Evolutionary conservation across 2,329 filamentous ascomycete genomes (phyloP), one percentile per base, ranked within the genome.

Genomic region (Hyphodiscus sp.): DNA sequence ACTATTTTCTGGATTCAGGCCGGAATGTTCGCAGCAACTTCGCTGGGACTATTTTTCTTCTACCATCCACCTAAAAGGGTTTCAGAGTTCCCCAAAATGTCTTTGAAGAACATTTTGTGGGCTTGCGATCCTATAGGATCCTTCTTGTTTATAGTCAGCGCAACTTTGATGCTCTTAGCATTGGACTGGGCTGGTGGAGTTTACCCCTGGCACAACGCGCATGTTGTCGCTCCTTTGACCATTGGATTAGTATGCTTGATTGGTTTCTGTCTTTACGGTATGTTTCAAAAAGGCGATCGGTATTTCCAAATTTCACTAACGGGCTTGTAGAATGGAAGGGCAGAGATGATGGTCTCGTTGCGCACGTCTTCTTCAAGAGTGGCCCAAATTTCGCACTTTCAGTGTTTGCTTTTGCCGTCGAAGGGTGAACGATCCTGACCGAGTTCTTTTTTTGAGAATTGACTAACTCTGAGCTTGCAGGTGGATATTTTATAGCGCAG

Each of bases 1-100:
- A 73, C 74, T 58, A 81, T 82, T 58, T 82, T 80, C 62, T 82
- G 78, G 78, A 78, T 81, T 15, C 78, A 81, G 64, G 77, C 78
- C 1, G 77, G 70, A 64, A 81, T 30, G 62, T 80, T 33, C 57
- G 72, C 23, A 73, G 76, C 63, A 74, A 79, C 69, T 71, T 71
- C 69, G 73, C 73, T 23, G 3, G 59, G 59, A 6, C 61, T 80
- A 3, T 58, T 73, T 11, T 74, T 77, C 60, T 78, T 78, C 67
- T 76, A 73, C 66, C 75, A 76, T 4, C 23, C 23, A 3, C 69
- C 71, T 2, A 72, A 72, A 57, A 65, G 62, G 44, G 38, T 49
- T 45, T 57, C 58, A 7, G 69, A 73, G 47, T 69, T 68, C 20
- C 65, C 69, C 1, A 71, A 68, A 50, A 69, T 74, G 68, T 62